Evolutionary conservation across 768 basidiomycete genomes (phyloP).

Genomic region (Dentipellis sp.): DNA sequence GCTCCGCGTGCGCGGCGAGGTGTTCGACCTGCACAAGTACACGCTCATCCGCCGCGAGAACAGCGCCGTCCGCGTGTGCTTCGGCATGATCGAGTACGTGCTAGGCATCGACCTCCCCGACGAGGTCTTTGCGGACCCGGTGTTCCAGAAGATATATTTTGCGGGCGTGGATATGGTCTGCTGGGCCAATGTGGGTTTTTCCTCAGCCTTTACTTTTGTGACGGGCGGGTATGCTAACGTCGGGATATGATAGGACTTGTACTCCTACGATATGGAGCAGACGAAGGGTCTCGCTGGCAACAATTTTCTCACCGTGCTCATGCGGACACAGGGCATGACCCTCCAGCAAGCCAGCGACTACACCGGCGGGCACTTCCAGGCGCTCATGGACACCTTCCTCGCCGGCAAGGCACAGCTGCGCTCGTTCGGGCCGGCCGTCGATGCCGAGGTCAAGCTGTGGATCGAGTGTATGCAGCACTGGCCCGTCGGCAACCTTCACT

Average conservation of each 20-base stretch:
- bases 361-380: slow-evolving; percentile 42
- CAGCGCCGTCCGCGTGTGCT: slow-evolving; percentile 57
- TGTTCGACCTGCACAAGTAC: slow-evolving; percentile 47
- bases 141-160: slow-evolving; percentile 44
- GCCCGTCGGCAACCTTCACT: slow-evolving; percentile 54
- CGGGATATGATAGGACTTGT: slow-evolving; percentile 41
- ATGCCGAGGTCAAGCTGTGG: slow-evolving; percentile 42
- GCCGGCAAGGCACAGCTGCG: slow-evolving; percentile 35
- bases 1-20: slow-evolving; percentile 44
- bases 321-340: slow-evolving; percentile 41
- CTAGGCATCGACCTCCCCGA: slow-evolving; percentile 57
- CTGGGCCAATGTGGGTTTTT: slow-evolving; percentile 53
- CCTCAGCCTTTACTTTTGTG: neutral
- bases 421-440: slow-evolving; percentile 39
- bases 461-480: slow-evolving; percentile 49
- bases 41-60: slow-evolving; percentile 55
- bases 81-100: slow-evolving; percentile 51
- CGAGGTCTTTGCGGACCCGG: slow-evolving; percentile 48
- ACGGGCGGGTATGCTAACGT: neutral
- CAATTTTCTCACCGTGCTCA: slow-evolving; percentile 62
- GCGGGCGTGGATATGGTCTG: slow-evolving; percentile 58
- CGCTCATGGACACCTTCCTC: slow-evolving; percentile 42
- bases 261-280: slow-evolving; percentile 70
- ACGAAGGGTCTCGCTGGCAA: slow-evolving; percentile 54
- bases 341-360: slow-evolving; percentile 54